Conservation (phyloP, 352 stramenopile genomes). For the Phytopythium sindhum region DNA sequence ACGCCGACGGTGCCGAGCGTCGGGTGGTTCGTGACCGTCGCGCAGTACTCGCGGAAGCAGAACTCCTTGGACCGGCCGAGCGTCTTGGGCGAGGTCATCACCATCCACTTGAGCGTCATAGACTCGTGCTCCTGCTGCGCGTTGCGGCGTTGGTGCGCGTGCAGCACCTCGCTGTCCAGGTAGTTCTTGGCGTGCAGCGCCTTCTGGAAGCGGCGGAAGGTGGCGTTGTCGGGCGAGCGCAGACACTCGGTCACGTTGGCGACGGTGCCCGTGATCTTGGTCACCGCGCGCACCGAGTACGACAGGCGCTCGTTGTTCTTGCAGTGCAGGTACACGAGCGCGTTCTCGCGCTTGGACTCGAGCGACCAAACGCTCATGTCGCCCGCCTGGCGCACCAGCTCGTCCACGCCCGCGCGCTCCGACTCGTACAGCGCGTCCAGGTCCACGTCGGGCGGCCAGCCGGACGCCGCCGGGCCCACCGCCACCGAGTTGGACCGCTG, state of each 20-base stretch:
- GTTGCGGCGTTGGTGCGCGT: conserved; percentile 39
- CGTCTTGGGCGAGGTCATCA: conserved; percentile 72
- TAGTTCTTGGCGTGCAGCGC: conserved; percentile 71
- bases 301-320: conserved; percentile 82
- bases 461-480: conserved; percentile 1
- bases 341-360: conserved; percentile 60
- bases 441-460: conserved; percentile 75
- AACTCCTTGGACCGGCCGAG: conserved; percentile 82
- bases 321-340: conserved; percentile 70
- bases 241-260: conserved; percentile 77
- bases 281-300: conserved; percentile 70
- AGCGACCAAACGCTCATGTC: conserved; percentile 78
- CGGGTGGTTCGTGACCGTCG: conserved; percentile 49
- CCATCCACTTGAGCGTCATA: conserved; percentile 83
- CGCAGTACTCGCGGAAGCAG: conserved; percentile 77
- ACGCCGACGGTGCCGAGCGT: conserved; percentile 63
- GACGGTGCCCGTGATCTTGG: conserved; percentile 64
- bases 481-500: conserved; percentile 8
- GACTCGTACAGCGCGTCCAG: conserved; percentile 73
- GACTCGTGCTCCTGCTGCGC: conserved; percentile 34
- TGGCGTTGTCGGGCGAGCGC: conserved; percentile 52
- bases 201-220: conserved; percentile 68
- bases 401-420: conserved; percentile 66
- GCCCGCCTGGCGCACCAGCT: conserved; percentile 54
- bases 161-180: conserved; percentile 76